These are phyloP conservation scores for Arthrocladium fulminans DNA, from an alignment of 2,329 filamentous ascomycete species.

Conservation along the genomic window DNA sequence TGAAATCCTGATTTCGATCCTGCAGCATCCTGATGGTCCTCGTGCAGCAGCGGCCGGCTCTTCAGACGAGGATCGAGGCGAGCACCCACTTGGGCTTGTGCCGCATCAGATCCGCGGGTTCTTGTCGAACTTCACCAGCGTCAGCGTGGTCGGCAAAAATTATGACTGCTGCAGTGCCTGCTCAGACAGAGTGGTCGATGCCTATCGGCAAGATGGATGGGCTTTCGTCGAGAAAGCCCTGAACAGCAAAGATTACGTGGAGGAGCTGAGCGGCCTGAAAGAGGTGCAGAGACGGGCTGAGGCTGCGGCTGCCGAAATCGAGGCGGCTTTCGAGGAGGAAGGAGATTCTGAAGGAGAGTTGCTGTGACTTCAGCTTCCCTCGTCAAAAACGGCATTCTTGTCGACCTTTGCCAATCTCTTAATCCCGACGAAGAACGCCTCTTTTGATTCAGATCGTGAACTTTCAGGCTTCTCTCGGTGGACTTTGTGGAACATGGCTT, in stretches of 20 bases:
- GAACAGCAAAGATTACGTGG: slow-evolving; percentile 54
- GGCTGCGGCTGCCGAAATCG: slow-evolving; percentile 35
- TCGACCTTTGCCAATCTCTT: slow-evolving; percentile 50
- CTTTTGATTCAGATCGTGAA: slow-evolving; percentile 74
- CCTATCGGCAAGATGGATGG: slow-evolving; percentile 50
- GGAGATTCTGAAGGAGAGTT: slow-evolving; percentile 29
- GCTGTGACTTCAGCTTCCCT: slow-evolving; percentile 21
- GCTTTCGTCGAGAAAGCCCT: slow-evolving; percentile 51
- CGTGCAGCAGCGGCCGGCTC: slow-evolving; percentile 25
- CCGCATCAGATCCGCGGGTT: slow-evolving; percentile 58
- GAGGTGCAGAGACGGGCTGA: slow-evolving; percentile 45
- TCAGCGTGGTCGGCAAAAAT: slow-evolving; percentile 48
- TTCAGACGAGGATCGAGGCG: slow-evolving; percentile 26
- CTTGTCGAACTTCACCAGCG: slow-evolving; percentile 50
- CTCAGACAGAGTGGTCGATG: slow-evolving; percentile 45
- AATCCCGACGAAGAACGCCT: slow-evolving; percentile 77
- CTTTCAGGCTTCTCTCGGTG: slow-evolving; percentile 84
- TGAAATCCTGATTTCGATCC: slow-evolving; percentile 74
- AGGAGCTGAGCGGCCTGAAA: slow-evolving; percentile 53
- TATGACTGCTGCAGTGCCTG: slow-evolving; percentile 58
- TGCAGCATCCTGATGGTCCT: slow-evolving; percentile 64
- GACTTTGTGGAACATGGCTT: slow-evolving; percentile 68
- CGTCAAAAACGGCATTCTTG: slow-evolving; percentile 38
- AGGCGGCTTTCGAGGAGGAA: slow-evolving; percentile 36
- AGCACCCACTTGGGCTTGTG: slow-evolving; percentile 44